Evolutionary conservation across 2,329 filamentous ascomycete genomes (phyloP).

Genomic region (Paramyrothecium roridum): DNA sequence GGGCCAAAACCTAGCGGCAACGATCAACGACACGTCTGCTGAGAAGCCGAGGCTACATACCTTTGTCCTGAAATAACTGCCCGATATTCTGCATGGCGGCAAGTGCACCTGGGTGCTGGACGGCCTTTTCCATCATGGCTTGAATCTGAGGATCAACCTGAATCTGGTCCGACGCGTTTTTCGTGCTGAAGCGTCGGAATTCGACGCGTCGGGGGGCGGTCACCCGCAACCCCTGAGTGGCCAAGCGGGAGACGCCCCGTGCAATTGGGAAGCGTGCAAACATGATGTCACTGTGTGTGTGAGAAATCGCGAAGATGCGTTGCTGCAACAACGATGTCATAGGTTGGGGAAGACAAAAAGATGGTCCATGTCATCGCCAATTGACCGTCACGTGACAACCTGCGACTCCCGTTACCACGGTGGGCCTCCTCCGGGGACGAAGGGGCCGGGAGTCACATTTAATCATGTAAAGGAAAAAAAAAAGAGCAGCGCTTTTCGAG

Average conservation of each 20-base stretch:
- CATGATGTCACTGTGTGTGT: background rate
- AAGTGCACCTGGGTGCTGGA: constrained; percentile 1
- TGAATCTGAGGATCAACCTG: constrained; percentile 2
- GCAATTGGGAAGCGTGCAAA: background rate
- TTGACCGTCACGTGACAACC: no score
- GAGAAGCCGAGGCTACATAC: background rate
- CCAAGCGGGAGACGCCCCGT: background rate
- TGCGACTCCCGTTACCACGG: no score
- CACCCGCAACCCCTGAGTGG: background rate
- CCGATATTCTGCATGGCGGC: constrained; percentile 2
- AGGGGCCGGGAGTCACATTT: no score
- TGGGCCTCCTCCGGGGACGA: no score
- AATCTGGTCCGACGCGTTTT: background rate
- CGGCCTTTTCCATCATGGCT: constrained; percentile 3
- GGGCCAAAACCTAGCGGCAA: constrained; percentile 11
- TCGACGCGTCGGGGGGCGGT: background rate
- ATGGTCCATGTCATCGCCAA: no score
- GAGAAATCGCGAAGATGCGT: no score
- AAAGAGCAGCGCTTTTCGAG: no score
- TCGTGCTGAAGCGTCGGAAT: background rate
- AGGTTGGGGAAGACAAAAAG: no score
- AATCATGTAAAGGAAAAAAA: no score
- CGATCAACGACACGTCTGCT: background rate
- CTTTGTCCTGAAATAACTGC: constrained; percentile 1
- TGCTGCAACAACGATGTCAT: no score